These are phyloP conservation scores for Neurospora sp. DNA, from an alignment of 495 filamentous ascomycete genomes.

Conservation along the genomic window DNA sequence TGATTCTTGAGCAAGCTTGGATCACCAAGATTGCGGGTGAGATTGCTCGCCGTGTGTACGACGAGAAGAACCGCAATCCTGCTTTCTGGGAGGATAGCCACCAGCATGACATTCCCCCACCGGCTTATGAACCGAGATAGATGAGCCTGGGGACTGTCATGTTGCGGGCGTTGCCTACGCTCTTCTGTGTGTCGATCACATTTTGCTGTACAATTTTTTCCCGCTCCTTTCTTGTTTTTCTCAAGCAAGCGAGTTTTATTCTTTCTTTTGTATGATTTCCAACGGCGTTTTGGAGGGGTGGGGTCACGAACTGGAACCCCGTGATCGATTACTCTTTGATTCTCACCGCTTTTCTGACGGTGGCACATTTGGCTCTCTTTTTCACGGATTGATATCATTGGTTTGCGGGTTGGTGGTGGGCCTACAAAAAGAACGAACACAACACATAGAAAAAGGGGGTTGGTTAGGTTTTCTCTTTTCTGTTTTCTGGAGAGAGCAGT, in stretches of 20 bases:
- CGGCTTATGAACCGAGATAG: constrained; percentile 46
- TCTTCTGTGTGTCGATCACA: not conserved
- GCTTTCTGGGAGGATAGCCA: constrained; percentile 39
- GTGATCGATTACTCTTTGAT: not conserved
- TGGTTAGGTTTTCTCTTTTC: not conserved
- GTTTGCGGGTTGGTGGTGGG: not conserved
- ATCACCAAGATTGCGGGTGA: constrained; percentile 86
- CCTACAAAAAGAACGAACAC: not conserved
- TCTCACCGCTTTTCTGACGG: not conserved
- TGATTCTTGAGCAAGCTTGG: constrained; percentile 74
- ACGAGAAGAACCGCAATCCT: constrained; percentile 44
- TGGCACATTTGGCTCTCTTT: not conserved
- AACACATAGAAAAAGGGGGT: not conserved
- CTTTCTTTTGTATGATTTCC: not conserved
- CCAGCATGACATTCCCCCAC: constrained; percentile 42
- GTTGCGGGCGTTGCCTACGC: not conserved
- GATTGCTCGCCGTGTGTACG: constrained; percentile 74
- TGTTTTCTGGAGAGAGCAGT: not conserved
- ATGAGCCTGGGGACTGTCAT: constrained; percentile 5
- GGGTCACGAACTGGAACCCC: not conserved
- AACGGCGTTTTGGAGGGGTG: not conserved
- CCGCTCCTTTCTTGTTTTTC: not conserved
- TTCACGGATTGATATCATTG: not conserved
- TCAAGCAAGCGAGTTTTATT: not conserved
- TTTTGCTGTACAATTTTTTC: not conserved